Evolutionary conservation across 768 basidiomycete species (phyloP), one percentile per base, ranked within the genome.

Genomic region (Suillus alpinus): DNA sequence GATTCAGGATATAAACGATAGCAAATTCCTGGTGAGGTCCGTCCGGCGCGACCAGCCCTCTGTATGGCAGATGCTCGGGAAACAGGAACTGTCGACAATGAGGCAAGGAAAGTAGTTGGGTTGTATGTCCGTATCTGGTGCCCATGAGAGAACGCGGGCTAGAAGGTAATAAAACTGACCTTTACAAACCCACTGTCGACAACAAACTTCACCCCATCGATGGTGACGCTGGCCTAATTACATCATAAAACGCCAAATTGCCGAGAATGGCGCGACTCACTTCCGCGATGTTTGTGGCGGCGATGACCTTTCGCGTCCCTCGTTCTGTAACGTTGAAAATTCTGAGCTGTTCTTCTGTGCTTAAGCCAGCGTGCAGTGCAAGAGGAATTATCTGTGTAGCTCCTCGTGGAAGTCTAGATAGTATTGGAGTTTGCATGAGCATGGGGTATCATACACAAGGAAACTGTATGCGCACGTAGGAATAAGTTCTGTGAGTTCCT

Each of bases 211-310:
- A 98, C 88, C 3, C 95, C 95, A 44, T 98, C 94, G 59, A 99
- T 98, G 0, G 97, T 99, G 26, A 99, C 91, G 70, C 92, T 95
- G 16, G 97, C 95, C 92, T 93, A 60, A 26, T 40, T 40, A 58
- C 49, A 29, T 8, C 31, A 23, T 34, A 12, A 39, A 55, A 39
- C 36, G n/a, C 29, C 10, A 44, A 7, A 36, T 10, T 31, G 44
- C 34, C 51, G 40, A 46, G 39, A 20, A 18, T 51, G 7, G n/a
- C 47, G 26, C 44, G 29, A 56, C 75, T 26, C 64, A 89, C 91
- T 76, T 99, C 97, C 16, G 97, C 97, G 53, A 98, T 95, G 71
- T 99, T 99, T 0, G 97, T 99, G 4, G 92, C 83, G 32, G 97
- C 83, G 56, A 99, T 87, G 56, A 97, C 88, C 73, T 98, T 99